Evolutionary conservation across 2,329 filamentous ascomycete genomes (phyloP), one percentile per base, ranked within the genome.

Genomic region (Mycosphaerelloides madeirae): DNA sequence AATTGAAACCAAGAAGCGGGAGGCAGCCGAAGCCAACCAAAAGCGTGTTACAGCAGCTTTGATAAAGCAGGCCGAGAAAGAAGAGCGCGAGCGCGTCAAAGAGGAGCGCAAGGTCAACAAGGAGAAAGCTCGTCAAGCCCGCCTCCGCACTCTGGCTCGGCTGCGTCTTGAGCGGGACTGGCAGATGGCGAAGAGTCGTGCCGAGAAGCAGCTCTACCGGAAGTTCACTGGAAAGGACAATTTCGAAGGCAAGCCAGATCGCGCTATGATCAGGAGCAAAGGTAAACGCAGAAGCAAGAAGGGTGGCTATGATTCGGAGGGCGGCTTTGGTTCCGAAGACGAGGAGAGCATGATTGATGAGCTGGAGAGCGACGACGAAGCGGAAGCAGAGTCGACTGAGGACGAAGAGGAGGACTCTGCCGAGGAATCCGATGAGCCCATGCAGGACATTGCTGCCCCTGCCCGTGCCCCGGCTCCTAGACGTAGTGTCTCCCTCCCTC

Each of bases 131-230:
- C 45, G 45, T 20, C 34, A 48, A 14, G 35, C 16, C 3, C 50
- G 43, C 11, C 29, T 40, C 6, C 38, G 37, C 15, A 40, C 44
- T 14, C 33, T 48, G 35, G 47, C 41, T 3, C 38, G 34, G 7
- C 41, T 49, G 20, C 53, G 51, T 6, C 34, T 35, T n/a, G 43
- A 58, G 47, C 46, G 45, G 15, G 52, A 54, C 12, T 56, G 54
- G 52, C 39, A 43, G 22, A 48, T 43, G 38, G 33, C 43, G 43
- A 50, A 51, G 29, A 43, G 46, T 20, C 45, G 44, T 29, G 38
- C 36, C 8, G 52, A 55, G 48, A 50, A 45, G 37, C 34, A 43
- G 29, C 34, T 54, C 4, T 59, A 55, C 43, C 46, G 40, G 22
- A 33, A 52, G 33, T 31, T 54, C 14, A 55, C 51, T 2, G 55